Evolutionary conservation across 345 rosid genomes (phyloP), one percentile per base, ranked within the genome.

Genomic region (Dovyalis caffra): DNA sequence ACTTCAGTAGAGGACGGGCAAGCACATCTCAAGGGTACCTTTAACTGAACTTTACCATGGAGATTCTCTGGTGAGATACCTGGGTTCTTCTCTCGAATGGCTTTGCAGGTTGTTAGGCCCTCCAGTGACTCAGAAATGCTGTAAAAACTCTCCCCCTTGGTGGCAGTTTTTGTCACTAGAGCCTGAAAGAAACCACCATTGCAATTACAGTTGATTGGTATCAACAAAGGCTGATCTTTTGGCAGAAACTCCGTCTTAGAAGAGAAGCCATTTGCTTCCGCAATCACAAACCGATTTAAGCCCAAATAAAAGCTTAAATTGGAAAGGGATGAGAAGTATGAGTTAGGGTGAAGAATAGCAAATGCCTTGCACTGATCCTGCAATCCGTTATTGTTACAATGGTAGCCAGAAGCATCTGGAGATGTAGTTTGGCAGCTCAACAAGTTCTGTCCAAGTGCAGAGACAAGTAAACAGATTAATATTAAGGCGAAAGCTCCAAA

Each of bases 61-160:
- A 90, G 88, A 58, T 68, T 79, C 81, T 80, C 83, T 2, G 86
- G 88, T 6, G 84, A 83, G 33, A 88, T 77, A 0, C 86, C 72
- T 1, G 87, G 90, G 74, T 91, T 91, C 72, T 80, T 83, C 47
- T 83, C 86, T 65, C 80, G 70, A 62, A 91, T 83, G 9, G 91
- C 91, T 64, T 79, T 80, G 84, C 92, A 91, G 34, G 90, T 80
- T 38, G 94, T 91, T 75, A 94, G 83, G 72, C 97, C 97, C 73
- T 87, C 86, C 5, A 91, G 78, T 4, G 97, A 87, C 47, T 83
- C 86, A 26, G 92, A 79, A 70, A 93, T 85, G 76, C 85, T 74
- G 68, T 74, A 72, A 76, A 93, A 88, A 62, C 85, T 89, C 83
- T 90, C 95, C 20, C 97, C 92, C 73, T 81, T 79, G 34, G 79